Base-by-base conservation (phyloP, 495 filamentous ascomycete genomes). In the Lepidopterella palustris region DNA sequence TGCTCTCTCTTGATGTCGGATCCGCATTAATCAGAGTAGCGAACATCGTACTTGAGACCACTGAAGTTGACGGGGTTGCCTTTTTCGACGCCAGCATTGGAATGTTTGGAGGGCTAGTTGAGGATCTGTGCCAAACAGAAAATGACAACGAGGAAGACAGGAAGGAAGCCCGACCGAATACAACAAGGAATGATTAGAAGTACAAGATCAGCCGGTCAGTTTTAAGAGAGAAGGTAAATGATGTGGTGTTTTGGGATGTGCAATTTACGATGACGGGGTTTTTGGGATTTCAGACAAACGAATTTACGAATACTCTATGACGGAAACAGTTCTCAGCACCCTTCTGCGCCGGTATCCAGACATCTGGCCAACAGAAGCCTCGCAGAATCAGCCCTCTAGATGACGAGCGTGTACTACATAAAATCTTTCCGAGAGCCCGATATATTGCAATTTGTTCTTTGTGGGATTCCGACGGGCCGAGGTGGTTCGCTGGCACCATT, bases 401-500 rank as follows among this genome's bases (percentile, higher is more conserved):
- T 66, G 68, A 67, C 11, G 70, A 71, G 8, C 63, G 66, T n/a
- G 61, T 63, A 2, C 52, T 68, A 1, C 52, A 54, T 5, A 58
- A 64, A 8, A 55, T 68, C 28, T 71, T 85, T 53, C 78, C 82
- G 5, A 72, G 72, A n/a, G 82, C 82, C 3, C 74, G 76, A 42
- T 82, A 76, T 45, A 67, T 83, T 4, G 72, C 81, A 9, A 82
- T 84, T 60, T 71, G 83, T 18, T 87, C 87, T 0, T 68, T 90
- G 1, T 92, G 86, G 82, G 85, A 89, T 66, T 77, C 82, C n/a
- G 80, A 81, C 50, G 76, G 76, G 32, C 82, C 83, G 9, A 77
- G 86, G 45, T 90, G 86, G 86, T 88, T 83, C 68, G 76, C 83
- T 0, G 85, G 84, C 9, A 80, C 80, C 20, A 81, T 90, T 53